phyloP scores from a whole-genome alignment of 164 flowering plant species.

The grape (Vitis vinifera) region DNA sequence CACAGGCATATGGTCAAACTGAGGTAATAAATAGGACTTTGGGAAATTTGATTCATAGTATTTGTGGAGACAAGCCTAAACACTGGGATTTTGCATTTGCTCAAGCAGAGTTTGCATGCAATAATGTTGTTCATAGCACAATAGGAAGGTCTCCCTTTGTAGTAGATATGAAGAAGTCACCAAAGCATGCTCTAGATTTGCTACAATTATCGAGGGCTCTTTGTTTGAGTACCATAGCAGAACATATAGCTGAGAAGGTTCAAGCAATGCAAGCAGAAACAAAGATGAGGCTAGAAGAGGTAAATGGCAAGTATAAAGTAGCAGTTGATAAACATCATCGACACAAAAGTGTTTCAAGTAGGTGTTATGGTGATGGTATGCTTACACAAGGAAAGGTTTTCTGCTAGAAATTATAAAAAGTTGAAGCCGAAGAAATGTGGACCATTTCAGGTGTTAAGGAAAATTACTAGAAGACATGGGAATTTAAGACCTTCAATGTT shows the following conservation, averaged over 20 bases:
- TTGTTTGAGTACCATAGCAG: not conserved
- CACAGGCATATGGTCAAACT: constrained; percentile 11
- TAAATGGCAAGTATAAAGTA: not conserved
- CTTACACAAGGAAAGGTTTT: constrained; percentile 4
- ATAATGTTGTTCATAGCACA: not conserved
- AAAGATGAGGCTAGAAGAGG: not conserved
- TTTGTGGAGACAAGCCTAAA: not conserved
- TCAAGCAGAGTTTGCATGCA: constrained; percentile 5
- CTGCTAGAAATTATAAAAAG: not conserved
- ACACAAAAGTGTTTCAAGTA: not conserved
- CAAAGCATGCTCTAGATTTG: constrained; percentile 7
- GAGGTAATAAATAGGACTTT: constrained; percentile 4
- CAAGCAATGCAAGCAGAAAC: not conserved
- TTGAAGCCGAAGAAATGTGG: not conserved
- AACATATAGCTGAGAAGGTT: not conserved
- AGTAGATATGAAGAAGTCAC: not conserved
- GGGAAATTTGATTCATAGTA: not conserved
- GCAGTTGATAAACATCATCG: constrained; percentile 2
- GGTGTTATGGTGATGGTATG: constrained; percentile 10
- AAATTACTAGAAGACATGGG: not conserved
- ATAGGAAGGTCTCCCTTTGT: not conserved
- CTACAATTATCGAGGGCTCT: not conserved
- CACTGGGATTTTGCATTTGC: constrained; percentile 2
- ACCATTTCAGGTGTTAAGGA: not conserved
- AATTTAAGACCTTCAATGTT: not conserved